Percentiles rank a stretch among this genome's conserved stretches.
Conservation (phyloP, 139 green algal species). For the Coelastrella sp. region DNA sequence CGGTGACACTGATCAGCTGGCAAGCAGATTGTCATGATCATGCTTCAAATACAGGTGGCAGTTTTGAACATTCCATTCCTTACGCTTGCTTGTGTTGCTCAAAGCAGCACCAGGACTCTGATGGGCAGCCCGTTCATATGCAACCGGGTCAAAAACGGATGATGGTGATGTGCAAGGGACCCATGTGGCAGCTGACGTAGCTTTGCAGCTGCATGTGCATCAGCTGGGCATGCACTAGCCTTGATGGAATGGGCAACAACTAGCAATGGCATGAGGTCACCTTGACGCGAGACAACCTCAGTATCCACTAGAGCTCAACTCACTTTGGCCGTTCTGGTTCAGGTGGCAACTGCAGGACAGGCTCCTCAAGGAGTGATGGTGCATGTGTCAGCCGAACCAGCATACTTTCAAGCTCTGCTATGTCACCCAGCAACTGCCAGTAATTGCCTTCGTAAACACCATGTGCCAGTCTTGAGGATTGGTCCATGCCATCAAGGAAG, state of each 20-base stretch:
- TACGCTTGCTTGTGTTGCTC: no score
- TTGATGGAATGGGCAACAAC: not conserved
- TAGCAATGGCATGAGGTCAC: not conserved
- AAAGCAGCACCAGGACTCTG: no score
- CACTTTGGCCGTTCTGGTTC: constrained; percentile 13
- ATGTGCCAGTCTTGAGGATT: constrained; percentile 46
- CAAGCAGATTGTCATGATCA: no score
- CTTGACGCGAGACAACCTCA: not conserved
- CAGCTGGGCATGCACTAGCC: not conserved
- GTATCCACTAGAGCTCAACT: not conserved
- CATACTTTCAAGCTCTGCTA: constrained; percentile 62
- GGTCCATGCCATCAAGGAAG: constrained; percentile 31
- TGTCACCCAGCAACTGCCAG: constrained; percentile 72
- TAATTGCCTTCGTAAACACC: constrained; percentile 82
- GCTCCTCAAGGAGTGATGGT: constrained; percentile 62
- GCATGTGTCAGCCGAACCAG: constrained; percentile 59
- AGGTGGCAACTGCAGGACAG: constrained; percentile 63
- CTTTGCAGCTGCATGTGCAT: no score
- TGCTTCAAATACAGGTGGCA: no score
- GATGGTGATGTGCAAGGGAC: no score
- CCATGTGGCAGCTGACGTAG: no score
- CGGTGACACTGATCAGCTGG: no score
- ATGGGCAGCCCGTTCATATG: no score
- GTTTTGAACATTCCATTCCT: no score
- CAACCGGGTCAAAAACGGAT: no score